Evolutionary conservation across 441 rosid genomes (phyloP), one percentile per base, ranked within the genome.

Genomic region (Rhodomyrtus psidioides): DNA sequence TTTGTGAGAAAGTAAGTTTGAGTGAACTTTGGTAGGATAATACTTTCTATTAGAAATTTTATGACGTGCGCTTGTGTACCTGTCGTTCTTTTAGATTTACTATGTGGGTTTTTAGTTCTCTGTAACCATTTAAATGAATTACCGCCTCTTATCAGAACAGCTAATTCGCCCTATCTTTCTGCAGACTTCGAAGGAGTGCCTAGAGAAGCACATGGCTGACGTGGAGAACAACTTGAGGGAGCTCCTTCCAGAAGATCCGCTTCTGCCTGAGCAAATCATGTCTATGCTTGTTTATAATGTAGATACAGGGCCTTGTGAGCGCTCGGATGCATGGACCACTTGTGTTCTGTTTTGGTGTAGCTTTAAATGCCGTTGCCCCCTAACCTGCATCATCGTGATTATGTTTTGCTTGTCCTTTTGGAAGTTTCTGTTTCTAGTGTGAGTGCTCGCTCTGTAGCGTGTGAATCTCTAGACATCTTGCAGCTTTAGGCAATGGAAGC

Each of bases 211-310:
- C 88, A 91, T 74, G 75, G 91, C 91, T 24, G 98, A 97, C 90
- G 95, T 94, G 39, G 98, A 96, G 92, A 94, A 86, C 93, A 96
- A 94, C 92, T 87, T 94, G 90, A 92, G 90, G 93, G 99, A 94
- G 93, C 94, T 97, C 86, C 89, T 97, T 89, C 96, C 93, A 88
- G 97, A 97, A 91, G 98, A 96, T 90, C 98, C 99, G 0, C 94
- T 93, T 89, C 94, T 94, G 39, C 96, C 98, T 87, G 93, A 90
- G 53, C 98, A 95, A 88, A 94, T 94, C 60, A 93, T 97, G 98
- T 94, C 98, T 84, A 95, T 97, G 97, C 90, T 92, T 55, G 94
- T 93, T n/a, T n/a, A n/a, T n/a, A 15, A 87, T 88, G 86, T 87
- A 84, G 82, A 76, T 70, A 21, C 21, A 70, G n/a, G 27, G 81